phyloP scores from a whole-genome alignment of 2,329 filamentous ascomycete genomes.

The Teratosphaeria gauchensis region DNA sequence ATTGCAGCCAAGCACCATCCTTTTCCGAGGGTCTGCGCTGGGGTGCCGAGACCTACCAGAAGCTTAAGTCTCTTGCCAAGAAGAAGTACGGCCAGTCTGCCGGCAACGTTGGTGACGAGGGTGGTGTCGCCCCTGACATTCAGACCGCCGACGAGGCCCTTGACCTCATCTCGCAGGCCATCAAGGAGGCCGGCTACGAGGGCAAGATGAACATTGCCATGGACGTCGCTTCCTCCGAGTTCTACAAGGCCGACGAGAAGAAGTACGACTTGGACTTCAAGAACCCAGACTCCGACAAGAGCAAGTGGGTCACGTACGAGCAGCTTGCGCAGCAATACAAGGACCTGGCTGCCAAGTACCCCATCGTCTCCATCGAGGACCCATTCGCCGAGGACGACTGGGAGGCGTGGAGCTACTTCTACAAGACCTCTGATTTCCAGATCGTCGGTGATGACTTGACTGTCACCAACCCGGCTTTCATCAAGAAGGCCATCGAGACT shows the following conservation, averaged over 20 bases:
- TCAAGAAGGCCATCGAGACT: slow-evolving; percentile 98
- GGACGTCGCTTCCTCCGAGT: slow-evolving; percentile 98
- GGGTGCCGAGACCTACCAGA: slow-evolving; percentile 96
- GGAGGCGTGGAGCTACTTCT: slow-evolving; percentile 99
- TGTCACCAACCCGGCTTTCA: slow-evolving; percentile 96
- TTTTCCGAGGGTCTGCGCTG: slow-evolving; percentile 96
- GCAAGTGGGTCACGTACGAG: slow-evolving; percentile 98
- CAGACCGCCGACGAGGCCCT: slow-evolving; percentile 94
- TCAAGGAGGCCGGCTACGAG: slow-evolving; percentile 90
- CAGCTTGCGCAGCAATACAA: slow-evolving; percentile 89
- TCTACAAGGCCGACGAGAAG: slow-evolving; percentile 93
- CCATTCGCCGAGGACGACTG: slow-evolving; percentile 99
- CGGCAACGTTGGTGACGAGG: slow-evolving; percentile 98
- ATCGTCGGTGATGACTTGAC: slow-evolving; percentile 98
- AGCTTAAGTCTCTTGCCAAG: slow-evolving; percentile 93
- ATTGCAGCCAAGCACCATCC: slow-evolving; percentile 62
- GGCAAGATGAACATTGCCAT: slow-evolving; percentile 97
- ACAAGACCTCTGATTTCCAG: slow-evolving; percentile 97
- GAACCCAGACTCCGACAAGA: slow-evolving; percentile 93
- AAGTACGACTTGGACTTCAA: slow-evolving; percentile 99
- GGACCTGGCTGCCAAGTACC: slow-evolving; percentile 83
- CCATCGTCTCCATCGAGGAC: slow-evolving; percentile 97
- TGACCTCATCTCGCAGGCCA: slow-evolving; percentile 87
- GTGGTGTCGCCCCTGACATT: slow-evolving; percentile 98
- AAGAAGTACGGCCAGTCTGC: slow-evolving; percentile 99